These are phyloP conservation scores for Hexamita inflata DNA, from an alignment of 208 protist species.

Conservation along the genomic window DNA sequence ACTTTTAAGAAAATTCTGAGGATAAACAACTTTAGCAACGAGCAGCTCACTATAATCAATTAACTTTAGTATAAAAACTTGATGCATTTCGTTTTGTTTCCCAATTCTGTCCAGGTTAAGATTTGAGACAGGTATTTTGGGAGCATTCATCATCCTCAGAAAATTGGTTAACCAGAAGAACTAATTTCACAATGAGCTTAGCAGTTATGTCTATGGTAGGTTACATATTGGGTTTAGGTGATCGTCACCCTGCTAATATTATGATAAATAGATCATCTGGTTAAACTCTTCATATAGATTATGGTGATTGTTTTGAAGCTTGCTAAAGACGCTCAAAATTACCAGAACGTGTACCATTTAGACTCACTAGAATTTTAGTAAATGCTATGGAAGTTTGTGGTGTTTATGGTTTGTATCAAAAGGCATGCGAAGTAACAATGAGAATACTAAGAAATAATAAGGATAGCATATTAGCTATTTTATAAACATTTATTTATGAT, in stretches of 20 bases:
- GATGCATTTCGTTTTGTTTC: conserved; percentile 53
- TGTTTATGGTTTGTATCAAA: conserved; percentile 89
- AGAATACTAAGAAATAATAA: conserved; percentile 85
- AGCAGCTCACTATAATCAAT: conserved; percentile 70
- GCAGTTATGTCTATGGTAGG: conserved; percentile 91
- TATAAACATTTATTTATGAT: conserved; percentile 99
- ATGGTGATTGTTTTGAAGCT: conserved; percentile 98
- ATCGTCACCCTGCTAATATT: conserved; percentile 96
- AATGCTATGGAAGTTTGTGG: conserved; percentile 89
- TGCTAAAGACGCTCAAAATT: conserved; percentile 90
- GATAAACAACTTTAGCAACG: conserved; percentile 52
- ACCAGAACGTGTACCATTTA: conserved; percentile 97
- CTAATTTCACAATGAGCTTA: conserved; percentile 87
- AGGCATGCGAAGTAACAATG: conserved; percentile 90
- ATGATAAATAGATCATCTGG: conserved; percentile 92
- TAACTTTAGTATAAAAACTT: conserved; percentile 86
- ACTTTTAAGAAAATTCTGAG: conserved; percentile 53
- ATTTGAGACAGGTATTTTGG: conserved; percentile 77
- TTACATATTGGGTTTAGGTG: conserved; percentile 64
- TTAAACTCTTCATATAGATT: conserved; percentile 98
- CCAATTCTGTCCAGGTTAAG: conserved; percentile 31
- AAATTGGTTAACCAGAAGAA: conserved; percentile 85
- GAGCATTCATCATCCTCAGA: conserved; percentile 80
- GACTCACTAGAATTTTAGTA: conserved; percentile 91
- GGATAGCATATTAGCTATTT: conserved; percentile 90